Percentiles rank a stretch among this genome's conserved stretches.
Evolutionary conservation across 2,329 filamentous ascomycete species (phyloP).

Genomic region (Orbilia javanica): DNA sequence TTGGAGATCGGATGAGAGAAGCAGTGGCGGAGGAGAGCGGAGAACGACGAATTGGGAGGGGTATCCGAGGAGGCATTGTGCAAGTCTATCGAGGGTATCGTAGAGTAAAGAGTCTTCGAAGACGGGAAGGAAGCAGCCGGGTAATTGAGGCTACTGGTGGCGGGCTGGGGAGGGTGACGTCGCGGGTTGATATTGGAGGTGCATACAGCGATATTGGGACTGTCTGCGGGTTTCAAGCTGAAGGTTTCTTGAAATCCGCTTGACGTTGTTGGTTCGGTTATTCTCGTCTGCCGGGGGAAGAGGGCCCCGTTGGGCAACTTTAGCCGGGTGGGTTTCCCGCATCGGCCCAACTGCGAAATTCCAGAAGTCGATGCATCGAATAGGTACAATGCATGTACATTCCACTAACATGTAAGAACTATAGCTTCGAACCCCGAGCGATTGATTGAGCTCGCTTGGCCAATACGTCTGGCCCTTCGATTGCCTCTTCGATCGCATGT

Average conservation of each 20-base stretch:
- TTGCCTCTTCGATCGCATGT: not conserved
- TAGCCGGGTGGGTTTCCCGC: slow-evolving; percentile 17
- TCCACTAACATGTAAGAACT: not conserved
- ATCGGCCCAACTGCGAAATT: slow-evolving; percentile 11
- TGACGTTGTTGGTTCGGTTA: slow-evolving; percentile 53
- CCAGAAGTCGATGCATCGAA: not conserved
- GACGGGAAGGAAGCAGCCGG: slow-evolving; percentile 22
- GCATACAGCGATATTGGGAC: slow-evolving; percentile 22
- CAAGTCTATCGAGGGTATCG: slow-evolving; percentile 1
- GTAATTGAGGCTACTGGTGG: slow-evolving; percentile 15
- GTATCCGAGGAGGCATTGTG: slow-evolving; percentile 58
- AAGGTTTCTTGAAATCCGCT: slow-evolving; percentile 46
- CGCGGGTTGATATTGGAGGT: slow-evolving; percentile 25
- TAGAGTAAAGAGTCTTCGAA: not conserved
- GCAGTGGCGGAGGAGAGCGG: slow-evolving; percentile 56
- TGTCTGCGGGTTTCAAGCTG: slow-evolving; percentile 15
- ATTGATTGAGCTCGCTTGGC: not conserved
- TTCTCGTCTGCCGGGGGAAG: not conserved
- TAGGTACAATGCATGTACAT: not conserved
- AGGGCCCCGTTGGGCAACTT: slow-evolving; percentile 26
- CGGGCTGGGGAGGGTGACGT: not conserved
- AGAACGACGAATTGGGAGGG: slow-evolving; percentile 55
- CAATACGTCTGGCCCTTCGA: no score
- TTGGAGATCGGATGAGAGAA: slow-evolving; percentile 52
- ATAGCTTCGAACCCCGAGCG: not conserved